Percentiles rank a stretch among this genome's conserved stretches.
Evolutionary conservation across 768 basidiomycete genomes (phyloP).

Genomic region (Russula sp.): DNA sequence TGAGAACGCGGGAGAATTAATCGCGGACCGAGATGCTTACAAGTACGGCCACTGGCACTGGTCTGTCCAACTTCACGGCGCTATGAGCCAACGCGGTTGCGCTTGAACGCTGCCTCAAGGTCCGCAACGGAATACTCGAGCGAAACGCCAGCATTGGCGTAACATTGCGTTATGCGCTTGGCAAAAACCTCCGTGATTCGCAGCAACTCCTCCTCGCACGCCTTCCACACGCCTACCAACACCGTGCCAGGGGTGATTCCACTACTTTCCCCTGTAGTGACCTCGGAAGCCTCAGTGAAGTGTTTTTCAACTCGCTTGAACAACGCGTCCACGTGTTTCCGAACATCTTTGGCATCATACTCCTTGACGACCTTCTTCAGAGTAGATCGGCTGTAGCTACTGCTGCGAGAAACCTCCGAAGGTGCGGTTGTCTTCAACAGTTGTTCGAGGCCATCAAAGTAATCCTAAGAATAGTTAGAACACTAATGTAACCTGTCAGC

Average conservation of each 20-base stretch:
- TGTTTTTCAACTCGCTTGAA: slow-evolving; percentile 95
- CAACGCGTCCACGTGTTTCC: slow-evolving; percentile 81
- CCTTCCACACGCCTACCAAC: slow-evolving; percentile 84
- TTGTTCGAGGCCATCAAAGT: slow-evolving; percentile 90
- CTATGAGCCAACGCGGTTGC: slow-evolving; percentile 46
- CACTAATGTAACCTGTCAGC: background rate
- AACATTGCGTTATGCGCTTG: slow-evolving; percentile 72
- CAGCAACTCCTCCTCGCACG: slow-evolving; percentile 81
- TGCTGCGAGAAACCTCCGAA: slow-evolving; percentile 70
- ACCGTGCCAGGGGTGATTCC: slow-evolving; percentile 60
- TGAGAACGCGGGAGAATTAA: background rate
- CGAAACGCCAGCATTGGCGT: slow-evolving; percentile 64
- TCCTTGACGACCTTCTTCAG: slow-evolving; percentile 88
- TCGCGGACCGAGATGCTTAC: background rate
- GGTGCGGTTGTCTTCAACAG: slow-evolving; percentile 76
- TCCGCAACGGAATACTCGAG: slow-evolving; percentile 75
- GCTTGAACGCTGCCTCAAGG: slow-evolving; percentile 74
- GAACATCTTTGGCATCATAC: slow-evolving; percentile 81
- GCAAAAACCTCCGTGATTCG: slow-evolving; percentile 67
- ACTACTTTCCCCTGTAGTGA: slow-evolving; percentile 51
- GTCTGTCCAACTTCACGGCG: background rate
- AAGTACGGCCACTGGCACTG: background rate
- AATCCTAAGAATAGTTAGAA: slow-evolving; percentile 58
- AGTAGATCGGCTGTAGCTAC: slow-evolving; percentile 68
- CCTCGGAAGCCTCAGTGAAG: slow-evolving; percentile 80